Percentiles rank a stretch among this genome's conserved stretches.
phyloP scores from a whole-genome alignment of 352 stramenopile genomes.

The Phytopythium boreale region DNA sequence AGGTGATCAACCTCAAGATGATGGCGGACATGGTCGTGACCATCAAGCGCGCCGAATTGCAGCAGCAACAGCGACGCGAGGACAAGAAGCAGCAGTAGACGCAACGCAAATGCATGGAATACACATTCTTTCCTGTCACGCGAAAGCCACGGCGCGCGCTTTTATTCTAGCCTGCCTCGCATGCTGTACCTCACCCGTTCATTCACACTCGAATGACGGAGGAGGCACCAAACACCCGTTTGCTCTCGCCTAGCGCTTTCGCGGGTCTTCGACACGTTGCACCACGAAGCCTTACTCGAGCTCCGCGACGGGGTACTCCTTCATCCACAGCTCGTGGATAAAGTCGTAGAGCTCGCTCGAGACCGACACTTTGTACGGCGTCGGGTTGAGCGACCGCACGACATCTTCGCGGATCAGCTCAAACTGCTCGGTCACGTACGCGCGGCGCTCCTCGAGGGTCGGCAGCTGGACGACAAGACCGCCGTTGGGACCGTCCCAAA shows the following conservation, averaged over 20 bases:
- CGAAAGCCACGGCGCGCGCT: neutral
- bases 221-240: neutral
- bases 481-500: conserved; percentile 89
- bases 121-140: neutral
- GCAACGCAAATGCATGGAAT: neutral
- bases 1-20: conserved; percentile 76
- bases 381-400: conserved; percentile 95
- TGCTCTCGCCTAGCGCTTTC: neutral
- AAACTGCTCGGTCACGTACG: conserved; percentile 92
- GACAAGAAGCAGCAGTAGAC: conserved; percentile 43
- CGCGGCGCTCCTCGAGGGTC: conserved; percentile 71
- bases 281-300: conserved; percentile 44
- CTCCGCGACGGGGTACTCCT: conserved; percentile 85
- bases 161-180: neutral
- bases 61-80: conserved; percentile 49
- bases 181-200: neutral
- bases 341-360: conserved; percentile 89
- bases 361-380: conserved; percentile 94
- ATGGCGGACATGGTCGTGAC: conserved; percentile 79
- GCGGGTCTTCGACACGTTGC: neutral
- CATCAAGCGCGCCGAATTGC: conserved; percentile 71
- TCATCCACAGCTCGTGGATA: conserved; percentile 96
- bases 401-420: conserved; percentile 93
- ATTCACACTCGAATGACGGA: neutral
- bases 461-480: conserved; percentile 64